Evolutionary conservation across 2,329 filamentous ascomycete genomes (phyloP).

Genomic region (Xylaria sp.): DNA sequence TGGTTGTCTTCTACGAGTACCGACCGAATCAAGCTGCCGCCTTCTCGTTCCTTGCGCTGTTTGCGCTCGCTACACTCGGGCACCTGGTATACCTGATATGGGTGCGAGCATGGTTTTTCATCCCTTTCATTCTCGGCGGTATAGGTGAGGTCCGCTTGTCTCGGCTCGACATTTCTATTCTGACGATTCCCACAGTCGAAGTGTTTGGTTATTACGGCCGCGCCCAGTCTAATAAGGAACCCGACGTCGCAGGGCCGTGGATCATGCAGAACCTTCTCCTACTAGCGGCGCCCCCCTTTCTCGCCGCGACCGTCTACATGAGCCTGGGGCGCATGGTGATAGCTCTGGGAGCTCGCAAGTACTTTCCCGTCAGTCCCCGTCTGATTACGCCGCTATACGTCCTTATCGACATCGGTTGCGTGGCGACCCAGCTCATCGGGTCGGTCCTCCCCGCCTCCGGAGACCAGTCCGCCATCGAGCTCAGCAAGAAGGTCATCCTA

Average conservation of each 20-base stretch:
- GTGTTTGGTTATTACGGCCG: conserved; percentile 30
- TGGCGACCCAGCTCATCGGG: conserved; percentile 46
- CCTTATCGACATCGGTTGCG: conserved; percentile 47
- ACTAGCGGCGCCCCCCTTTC: conserved; percentile 26
- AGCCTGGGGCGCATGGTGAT: conserved; percentile 38
- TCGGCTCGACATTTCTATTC: neutral
- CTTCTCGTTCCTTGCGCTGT: conserved; percentile 22
- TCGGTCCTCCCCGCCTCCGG: conserved; percentile 36
- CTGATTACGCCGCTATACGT: conserved; percentile 53
- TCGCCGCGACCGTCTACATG: conserved; percentile 45
- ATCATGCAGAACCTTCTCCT: conserved; percentile 31
- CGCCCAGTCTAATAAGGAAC: conserved; percentile 21
- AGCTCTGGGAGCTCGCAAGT: conserved; percentile 25
- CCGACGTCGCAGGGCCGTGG: conserved; percentile 17
- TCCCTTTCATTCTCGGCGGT: conserved; percentile 25
- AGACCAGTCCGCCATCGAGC: conserved; percentile 30
- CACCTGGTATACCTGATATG: conserved; percentile 18
- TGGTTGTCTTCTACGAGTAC: conserved; percentile 27
- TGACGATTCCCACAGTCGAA: conserved; percentile 10
- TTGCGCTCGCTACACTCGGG: conserved; percentile 14
- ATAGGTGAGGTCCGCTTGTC: conserved; percentile 5
- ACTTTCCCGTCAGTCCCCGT: conserved; percentile 12
- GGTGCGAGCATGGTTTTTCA: conserved; percentile 23
- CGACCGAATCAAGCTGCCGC: conserved; percentile 16
- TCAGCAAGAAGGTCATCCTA: conserved; percentile 49